Base-by-base conservation (phyloP, 306 rosid species). In the Ochetophila trinervis region DNA sequence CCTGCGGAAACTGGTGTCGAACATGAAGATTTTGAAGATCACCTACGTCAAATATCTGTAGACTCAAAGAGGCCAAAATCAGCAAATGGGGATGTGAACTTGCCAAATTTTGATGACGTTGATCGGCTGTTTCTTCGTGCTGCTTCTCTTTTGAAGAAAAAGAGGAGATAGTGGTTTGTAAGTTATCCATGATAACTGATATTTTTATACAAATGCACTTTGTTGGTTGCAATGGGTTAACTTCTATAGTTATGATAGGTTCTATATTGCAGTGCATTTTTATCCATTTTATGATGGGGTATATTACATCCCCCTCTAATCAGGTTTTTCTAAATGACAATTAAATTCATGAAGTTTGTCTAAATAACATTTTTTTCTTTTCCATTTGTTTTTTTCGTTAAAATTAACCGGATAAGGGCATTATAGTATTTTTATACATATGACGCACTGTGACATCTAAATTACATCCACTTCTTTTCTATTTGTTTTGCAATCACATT, bases 111-210 rank as follows among this genome's bases (percentile, higher is more conserved):
- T 71, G 96, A 90, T 18, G 96, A 87, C 77, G 96, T 93, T 44
- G 99, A 90, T 81, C 69, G 47, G 71, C 74, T 93, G 69, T 85
- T 90, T 72, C 71, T 90, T 45, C 96, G 67, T 8, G 93, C 90
- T 44, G 84, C 96, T 63, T 87, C 88, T 52, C 85, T 83, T 65
- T 67, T 90, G 23, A 83, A 83, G 83, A 86, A 84, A 64, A 92
- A 37, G 44, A 86, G 76, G 78, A 71, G 79, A 66, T 89, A 74
- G 54, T 61, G 37, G 14, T 47, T 27, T 74, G 71, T 24, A 55
- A 55, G 37, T 57, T 68, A 16, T 55, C 59, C 10, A 19, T 11
- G 44, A 36, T 14, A 37, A 66, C 30, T 10, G 15, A 66, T 53
- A 54, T 62, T 4, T 60, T 40, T 17, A 22, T 6, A 20, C 17